Evolutionary conservation across 306 rosid genomes (phyloP).

Genomic region (Inga leiocalycina): DNA sequence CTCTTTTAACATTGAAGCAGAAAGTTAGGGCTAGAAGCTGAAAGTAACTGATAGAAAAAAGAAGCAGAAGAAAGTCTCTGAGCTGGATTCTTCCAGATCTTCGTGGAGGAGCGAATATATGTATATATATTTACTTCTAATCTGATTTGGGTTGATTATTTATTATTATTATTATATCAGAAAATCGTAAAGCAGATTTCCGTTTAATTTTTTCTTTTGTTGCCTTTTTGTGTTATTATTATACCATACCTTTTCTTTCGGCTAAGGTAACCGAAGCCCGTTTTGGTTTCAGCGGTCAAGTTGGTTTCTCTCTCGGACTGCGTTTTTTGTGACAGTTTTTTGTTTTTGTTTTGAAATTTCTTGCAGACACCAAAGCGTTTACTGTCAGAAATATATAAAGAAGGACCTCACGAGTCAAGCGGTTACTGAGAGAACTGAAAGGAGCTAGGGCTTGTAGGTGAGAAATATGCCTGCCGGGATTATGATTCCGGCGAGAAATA

Average conservation of each 20-base stretch:
- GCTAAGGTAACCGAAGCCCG: slow-evolving; percentile 5
- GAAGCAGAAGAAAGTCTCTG: neutral
- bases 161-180: slow-evolving; percentile 26
- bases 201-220: neutral
- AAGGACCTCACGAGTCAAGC: slow-evolving; percentile 1
- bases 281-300: slow-evolving; percentile 17
- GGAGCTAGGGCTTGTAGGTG: neutral
- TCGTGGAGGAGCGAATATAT: slow-evolving; percentile 34
- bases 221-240: neutral
- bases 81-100: slow-evolving; percentile 63
- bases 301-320: neutral
- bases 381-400: neutral
- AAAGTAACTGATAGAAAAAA: neutral
- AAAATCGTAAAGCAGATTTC: slow-evolving; percentile 36
- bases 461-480: slow-evolving; percentile 53
- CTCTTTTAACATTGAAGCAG: slow-evolving; percentile 3
- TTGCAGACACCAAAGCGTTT: slow-evolving; percentile 14
- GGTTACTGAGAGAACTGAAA: neutral
- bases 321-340: neutral
- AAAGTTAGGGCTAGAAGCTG: slow-evolving; percentile 23
- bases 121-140: neutral
- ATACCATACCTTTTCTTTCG: slow-evolving; percentile 20
- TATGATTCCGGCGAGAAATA: slow-evolving; percentile 62
- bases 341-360: neutral
- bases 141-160: slow-evolving; percentile 35